Evolutionary conservation across 129 eudicot genomes (phyloP), one percentile per base, ranked within the genome.

Genomic region (Ambrosia artemisiifolia): DNA sequence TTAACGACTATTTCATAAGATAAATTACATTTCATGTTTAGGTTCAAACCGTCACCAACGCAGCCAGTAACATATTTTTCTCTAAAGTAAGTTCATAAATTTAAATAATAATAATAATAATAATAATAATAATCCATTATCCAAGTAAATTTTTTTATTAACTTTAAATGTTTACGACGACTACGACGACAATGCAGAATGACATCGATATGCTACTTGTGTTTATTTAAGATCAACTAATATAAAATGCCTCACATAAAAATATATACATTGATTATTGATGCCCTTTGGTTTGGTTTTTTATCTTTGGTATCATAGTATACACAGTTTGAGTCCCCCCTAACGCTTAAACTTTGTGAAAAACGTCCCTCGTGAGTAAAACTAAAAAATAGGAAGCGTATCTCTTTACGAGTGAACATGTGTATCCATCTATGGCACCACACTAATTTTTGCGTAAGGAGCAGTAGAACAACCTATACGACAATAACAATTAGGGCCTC

Each of bases 191-290:
- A n/a, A n/a, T n/a, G 62, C 14, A 55, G 5, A 19, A 55, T 19
- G 62, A 55, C 62, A 55, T 55, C 62, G 19, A 55, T 55, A 55
- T 19, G 62, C 34, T 55, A 51, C 62, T 55, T 55, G 14, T 55
- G 33, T 55, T 19, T 11, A 57, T 11, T 46, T 46, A 46, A 46
- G n/a, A 46, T 46, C n/a, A 46, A 19, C 19, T 53, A 16, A 7
- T 19, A 53, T 18, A 16, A 5, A 19, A 19, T 12, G 3, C 33
- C 34, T 16, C 24, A 16, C 11, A 17, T n/a, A 17, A 51, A 51
- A 51, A 51, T 24, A 17, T 51, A 51, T 2, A 51, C 12, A 17
- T 51, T 3, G 62, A 55, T 19, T 55, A 3, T 18, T 54, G 11
- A 3, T 19, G 11, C 32, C 32, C 9, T 53, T 40, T 40, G 44